Evolutionary conservation across 1,284 basidiomycete genomes (phyloP), one percentile per base, ranked within the genome.

Genomic region (Wolfiporia cocos): DNA sequence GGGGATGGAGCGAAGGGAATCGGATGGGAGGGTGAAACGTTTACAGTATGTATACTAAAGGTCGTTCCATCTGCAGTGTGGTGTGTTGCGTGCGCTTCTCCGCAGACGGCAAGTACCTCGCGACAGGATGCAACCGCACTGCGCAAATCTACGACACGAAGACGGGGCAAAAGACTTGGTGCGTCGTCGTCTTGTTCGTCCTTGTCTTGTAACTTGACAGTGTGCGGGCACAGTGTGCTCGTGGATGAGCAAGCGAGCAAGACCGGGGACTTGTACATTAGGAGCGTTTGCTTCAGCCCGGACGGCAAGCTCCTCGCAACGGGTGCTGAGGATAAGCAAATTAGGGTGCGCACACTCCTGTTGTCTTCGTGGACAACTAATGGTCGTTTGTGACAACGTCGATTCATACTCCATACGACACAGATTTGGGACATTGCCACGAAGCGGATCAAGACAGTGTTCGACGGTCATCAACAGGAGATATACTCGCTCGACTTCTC

Each of bases 61-160:
- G 11, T 26, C 21, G 7, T 10, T 18, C 28, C 9, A 14, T 20
- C 9, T 24, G 28, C 21, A 39, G 42, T 24, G 39, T 45, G 14
- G 29, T 40, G 14, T 94, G 91, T 65, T 94, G 91, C 61, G 91
- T 95, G 34, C 78, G 86, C 36, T 94, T 96, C 67, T 92, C 88
- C 5, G 78, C 85, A 4, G 90, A 95, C 58, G 92, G 92, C 29
- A 90, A 86, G 59, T 88, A 72, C 52, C 71, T 96, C 17, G 92
- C 91, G 5, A 94, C 92, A 0, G 92, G 92, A 4, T 95, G 91
- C 69, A 94, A 95, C 65, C 73, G 87, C 29, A 86, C 84, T 0
- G 90, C 91, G 5, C 91, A 93, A 61, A 90, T 96, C 51, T 94
- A 86, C 59, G 88, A 94, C 60, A 86, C 86, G 19, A 86, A 86